phyloP scores from a whole-genome alignment of 306 rosid genomes.

The Amphicarpaea edgeworthii region DNA sequence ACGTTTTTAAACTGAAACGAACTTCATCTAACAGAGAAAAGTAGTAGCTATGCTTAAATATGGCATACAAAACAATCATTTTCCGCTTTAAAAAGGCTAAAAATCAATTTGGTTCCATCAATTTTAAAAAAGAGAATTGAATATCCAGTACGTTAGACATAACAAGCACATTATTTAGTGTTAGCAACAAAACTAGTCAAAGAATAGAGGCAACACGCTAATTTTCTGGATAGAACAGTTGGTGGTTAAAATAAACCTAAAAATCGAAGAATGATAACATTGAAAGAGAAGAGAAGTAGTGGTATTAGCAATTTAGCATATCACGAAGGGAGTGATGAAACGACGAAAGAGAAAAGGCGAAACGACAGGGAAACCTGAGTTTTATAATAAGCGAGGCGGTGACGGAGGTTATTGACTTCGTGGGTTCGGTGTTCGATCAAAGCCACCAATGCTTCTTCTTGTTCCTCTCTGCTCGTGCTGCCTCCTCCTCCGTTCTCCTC shows the following conservation, averaged over 20 bases:
- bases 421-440: constrained; percentile 81
- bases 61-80: not conserved
- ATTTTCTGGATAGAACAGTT: not conserved
- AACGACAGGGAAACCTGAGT: constrained; percentile 64
- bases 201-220: not conserved
- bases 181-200: not conserved
- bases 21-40: not conserved
- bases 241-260: not conserved
- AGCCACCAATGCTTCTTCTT: constrained; percentile 86
- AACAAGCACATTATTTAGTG: not conserved
- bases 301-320: not conserved
- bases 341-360: not conserved
- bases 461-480: constrained; percentile 57
- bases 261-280: not conserved
- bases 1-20: not conserved
- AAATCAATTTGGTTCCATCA: not conserved
- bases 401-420: constrained; percentile 72
- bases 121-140: not conserved
- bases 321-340: not conserved
- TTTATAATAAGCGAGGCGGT: constrained; percentile 68
- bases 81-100: not conserved
- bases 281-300: not conserved
- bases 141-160: not conserved
- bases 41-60: not conserved
- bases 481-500: constrained; percentile 30